These are phyloP conservation scores for Poterioochromonas sp. DNA, from an alignment of 352 stramenopile species.

Conservation along the genomic window DNA sequence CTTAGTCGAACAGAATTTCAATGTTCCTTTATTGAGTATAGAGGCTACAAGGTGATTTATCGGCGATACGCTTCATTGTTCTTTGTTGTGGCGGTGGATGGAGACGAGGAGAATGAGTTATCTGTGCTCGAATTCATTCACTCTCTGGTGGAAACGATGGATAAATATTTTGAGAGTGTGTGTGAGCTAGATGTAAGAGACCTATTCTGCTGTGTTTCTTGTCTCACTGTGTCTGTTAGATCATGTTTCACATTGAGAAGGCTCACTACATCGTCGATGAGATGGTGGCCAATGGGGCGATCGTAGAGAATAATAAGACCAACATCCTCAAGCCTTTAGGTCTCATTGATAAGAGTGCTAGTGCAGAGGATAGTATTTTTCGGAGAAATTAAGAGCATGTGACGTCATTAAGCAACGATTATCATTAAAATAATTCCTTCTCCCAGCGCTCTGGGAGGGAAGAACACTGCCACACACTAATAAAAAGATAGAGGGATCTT, in stretches of 20 bases:
- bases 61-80: slow-evolving; percentile 95
- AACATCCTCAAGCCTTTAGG: slow-evolving; percentile 96
- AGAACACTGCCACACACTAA: too few relatives aligned
- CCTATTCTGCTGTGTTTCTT: background rate
- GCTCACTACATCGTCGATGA: slow-evolving; percentile 84
- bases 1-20: slow-evolving; percentile 94
- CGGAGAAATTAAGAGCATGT: too few relatives aligned
- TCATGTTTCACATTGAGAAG: slow-evolving; percentile 82
- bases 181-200: slow-evolving; percentile 68
- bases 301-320: slow-evolving; percentile 97
- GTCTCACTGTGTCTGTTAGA: slow-evolving; percentile 43
- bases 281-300: slow-evolving; percentile 82
- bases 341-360: slow-evolving; percentile 88
- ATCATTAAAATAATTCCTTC: too few relatives aligned
- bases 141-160: slow-evolving; percentile 96
- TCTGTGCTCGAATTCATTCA: slow-evolving; percentile 99
- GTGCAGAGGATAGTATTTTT: slow-evolving; percentile 67
- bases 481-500: too few relatives aligned
- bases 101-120: slow-evolving; percentile 89
- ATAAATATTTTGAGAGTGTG: slow-evolving; percentile 97
- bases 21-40: slow-evolving; percentile 99
- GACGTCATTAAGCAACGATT: too few relatives aligned
- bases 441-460: too few relatives aligned
- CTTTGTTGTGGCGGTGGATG: slow-evolving; percentile 98
- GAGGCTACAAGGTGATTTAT: slow-evolving; percentile 92